Evolutionary conservation across 1,139 yeast genomes (phyloP).

Genomic region (Scheffersomyces cryptocercus): DNA sequence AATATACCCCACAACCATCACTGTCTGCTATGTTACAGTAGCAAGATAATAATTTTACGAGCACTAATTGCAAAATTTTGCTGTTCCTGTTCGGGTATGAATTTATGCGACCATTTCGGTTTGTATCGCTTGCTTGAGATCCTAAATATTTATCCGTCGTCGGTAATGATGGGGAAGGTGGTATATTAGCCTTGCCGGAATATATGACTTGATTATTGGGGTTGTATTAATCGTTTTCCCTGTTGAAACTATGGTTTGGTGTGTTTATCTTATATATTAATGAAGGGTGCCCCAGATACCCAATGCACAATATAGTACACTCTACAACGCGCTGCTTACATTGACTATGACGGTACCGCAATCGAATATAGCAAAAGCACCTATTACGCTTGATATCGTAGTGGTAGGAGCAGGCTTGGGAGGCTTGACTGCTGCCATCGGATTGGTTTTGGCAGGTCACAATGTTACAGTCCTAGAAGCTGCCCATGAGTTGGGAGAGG

Average conservation of each 20-base stretch:
- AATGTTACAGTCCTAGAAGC: slow-evolving; percentile 32
- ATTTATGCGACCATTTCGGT: no score
- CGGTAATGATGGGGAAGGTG: neutral
- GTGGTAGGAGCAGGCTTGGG: slow-evolving; percentile 42
- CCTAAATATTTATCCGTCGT: neutral
- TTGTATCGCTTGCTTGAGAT: no score
- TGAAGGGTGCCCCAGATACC: no score
- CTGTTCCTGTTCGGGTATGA: no score
- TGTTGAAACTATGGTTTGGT: no score
- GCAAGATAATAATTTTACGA: no score
- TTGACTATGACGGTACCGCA: neutral
- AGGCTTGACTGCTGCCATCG: slow-evolving; percentile 37
- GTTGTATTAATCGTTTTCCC: no score
- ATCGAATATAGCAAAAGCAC: neutral
- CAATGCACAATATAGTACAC: neutral
- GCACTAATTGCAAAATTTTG: no score
- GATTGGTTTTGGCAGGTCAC: slow-evolving; percentile 32
- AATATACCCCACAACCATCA: no score
- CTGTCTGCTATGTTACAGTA: no score
- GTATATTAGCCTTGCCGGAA: neutral
- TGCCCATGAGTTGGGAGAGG: slow-evolving; percentile 33
- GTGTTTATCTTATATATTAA: no score
- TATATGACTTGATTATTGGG: no score
- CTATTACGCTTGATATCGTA: slow-evolving; percentile 10
- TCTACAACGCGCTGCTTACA: neutral